Conservation (phyloP, 192 early-diverging fungal species). For the Backusella liffmaniae region DNA sequence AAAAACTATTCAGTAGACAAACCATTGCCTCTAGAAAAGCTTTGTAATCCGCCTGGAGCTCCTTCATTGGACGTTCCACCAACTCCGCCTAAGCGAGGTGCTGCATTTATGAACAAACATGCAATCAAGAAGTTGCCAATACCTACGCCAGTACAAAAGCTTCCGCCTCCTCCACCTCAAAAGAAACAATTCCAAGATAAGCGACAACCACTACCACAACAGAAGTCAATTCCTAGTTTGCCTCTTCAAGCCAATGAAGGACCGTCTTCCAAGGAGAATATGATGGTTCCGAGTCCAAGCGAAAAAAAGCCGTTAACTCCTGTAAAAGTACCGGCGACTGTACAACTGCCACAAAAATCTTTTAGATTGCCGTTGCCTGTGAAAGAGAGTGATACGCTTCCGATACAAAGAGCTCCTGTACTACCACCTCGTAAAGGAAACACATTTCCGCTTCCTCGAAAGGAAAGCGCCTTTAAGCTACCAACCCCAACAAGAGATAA, state of each 20-base stretch:
- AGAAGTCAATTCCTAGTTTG: neutral
- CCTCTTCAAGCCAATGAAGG: neutral
- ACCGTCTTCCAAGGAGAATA: neutral
- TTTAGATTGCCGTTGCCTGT: constrained; percentile 2
- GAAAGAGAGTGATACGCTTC: neutral
- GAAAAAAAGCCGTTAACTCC: neutral
- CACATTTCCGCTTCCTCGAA: constrained; percentile 4
- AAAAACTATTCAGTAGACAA: neutral
- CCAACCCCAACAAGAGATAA: constrained; percentile 8
- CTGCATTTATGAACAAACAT: neutral
- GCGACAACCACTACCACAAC: neutral
- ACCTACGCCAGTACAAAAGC: neutral
- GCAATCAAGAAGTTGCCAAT: neutral
- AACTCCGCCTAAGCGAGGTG: neutral
- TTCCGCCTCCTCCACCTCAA: neutral
- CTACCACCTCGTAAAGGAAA: neutral
- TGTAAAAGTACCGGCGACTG: neutral
- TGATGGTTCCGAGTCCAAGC: neutral
- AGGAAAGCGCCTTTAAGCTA: neutral
- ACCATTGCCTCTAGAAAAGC: neutral
- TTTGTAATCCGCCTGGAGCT: neutral
- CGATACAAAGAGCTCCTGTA: constrained; percentile 1
- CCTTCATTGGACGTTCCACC: neutral
- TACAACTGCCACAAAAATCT: neutral
- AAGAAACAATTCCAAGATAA: neutral